Evolutionary conservation across 129 eudicot genomes (phyloP).

Genomic region (Rutidosis leptorrhynchoides): DNA sequence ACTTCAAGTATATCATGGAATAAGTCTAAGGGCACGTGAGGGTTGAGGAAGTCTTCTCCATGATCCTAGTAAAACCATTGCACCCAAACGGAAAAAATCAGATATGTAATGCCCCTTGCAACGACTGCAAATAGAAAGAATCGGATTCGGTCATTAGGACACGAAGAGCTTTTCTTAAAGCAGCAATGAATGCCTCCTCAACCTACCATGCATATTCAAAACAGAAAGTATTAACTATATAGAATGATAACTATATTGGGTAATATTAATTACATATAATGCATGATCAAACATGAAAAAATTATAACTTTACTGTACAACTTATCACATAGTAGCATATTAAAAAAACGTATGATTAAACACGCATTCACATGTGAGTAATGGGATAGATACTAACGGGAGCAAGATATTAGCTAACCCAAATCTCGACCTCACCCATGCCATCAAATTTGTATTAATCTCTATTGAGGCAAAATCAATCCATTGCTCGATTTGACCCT

Average conservation of each 20-base stretch:
- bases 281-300: too few species aligned
- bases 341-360: not conserved
- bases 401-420: constrained; percentile 37
- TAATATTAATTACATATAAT: too few species aligned
- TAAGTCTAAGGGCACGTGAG: too few species aligned
- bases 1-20: too few species aligned
- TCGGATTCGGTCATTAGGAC: too few species aligned
- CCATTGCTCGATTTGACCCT: constrained; percentile 79
- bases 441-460: constrained; percentile 39
- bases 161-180: constrained; percentile 55
- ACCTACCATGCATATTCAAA: constrained; percentile 35
- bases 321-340: not conserved
- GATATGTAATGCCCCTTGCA: too few species aligned
- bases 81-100: too few species aligned
- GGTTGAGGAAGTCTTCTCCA: too few species aligned
- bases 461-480: constrained; percentile 56
- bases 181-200: constrained; percentile 66
- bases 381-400: constrained; percentile 30
- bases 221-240: too few species aligned
- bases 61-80: too few species aligned
- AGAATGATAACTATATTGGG: too few species aligned
- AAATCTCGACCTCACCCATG: constrained; percentile 45
- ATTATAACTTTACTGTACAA: not conserved
- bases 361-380: not conserved
- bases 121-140: too few species aligned